Evolutionary conservation across 805 yeast genomes (phyloP).

Genomic region (Crinitomyces ghanaensis): DNA sequence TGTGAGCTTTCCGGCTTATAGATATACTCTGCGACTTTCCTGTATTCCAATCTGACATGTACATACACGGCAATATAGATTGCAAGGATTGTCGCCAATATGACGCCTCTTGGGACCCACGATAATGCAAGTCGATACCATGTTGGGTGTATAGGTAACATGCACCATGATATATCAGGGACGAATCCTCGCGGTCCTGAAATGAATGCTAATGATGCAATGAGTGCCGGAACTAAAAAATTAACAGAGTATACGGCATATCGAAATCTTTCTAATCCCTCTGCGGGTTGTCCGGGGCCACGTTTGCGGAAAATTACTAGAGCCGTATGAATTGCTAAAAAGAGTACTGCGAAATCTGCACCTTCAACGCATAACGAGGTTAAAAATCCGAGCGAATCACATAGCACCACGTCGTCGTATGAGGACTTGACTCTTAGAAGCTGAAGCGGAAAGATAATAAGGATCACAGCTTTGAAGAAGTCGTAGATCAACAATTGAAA

Average conservation of each 20-base stretch:
- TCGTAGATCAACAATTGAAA: conserved; percentile 60
- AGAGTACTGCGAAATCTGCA: conserved; percentile 70
- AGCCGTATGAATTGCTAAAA: conserved; percentile 75
- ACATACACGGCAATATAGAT: conserved; percentile 63
- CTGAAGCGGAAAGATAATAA: conserved; percentile 58
- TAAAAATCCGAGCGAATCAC: conserved; percentile 66
- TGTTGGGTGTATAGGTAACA: conserved; percentile 55
- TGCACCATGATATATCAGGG: conserved; percentile 63
- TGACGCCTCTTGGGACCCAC: conserved; percentile 72
- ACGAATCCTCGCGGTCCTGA: conserved; percentile 39
- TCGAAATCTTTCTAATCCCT: conserved; percentile 58
- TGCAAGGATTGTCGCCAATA: conserved; percentile 48
- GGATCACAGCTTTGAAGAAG: conserved; percentile 56
- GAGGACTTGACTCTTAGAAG: conserved; percentile 34
- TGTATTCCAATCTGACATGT: conserved; percentile 39
- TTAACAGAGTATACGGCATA: conserved; percentile 46
- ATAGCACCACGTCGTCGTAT: conserved; percentile 39
- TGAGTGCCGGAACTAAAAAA: conserved; percentile 47
- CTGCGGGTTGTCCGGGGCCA: conserved; percentile 46
- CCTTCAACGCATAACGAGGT: conserved; percentile 76
- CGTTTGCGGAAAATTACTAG: conserved; percentile 49
- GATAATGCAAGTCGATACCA: conserved; percentile 67
- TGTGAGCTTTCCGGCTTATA: too few species aligned
- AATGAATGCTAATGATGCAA: conserved; percentile 67
- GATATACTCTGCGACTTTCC: conserved; percentile 16